Percentiles rank a stretch among this genome's conserved stretches.
phyloP scores from a whole-genome alignment of 345 rosid species.

The Cardamine occulta region DNA sequence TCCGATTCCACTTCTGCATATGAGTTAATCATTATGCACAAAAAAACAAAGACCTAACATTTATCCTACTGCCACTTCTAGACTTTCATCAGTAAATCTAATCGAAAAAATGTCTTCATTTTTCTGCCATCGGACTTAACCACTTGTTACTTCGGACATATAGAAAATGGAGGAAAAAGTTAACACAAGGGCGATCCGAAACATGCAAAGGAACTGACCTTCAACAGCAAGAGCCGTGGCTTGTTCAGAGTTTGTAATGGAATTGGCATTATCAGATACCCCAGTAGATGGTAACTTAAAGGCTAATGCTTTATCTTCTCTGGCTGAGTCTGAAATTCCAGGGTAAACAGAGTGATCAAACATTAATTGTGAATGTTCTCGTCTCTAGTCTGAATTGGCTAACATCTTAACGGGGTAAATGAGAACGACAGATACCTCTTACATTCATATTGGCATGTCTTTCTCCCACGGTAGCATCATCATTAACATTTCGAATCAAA shows the following conservation, averaged over 20 bases:
- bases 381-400: constrained; percentile 29
- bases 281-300: constrained; percentile 60
- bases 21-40: constrained; percentile 31
- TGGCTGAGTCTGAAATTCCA: constrained; percentile 46
- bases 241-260: constrained; percentile 51
- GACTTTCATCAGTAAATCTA: constrained; percentile 8
- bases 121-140: not conserved
- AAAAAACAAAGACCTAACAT: constrained; percentile 21
- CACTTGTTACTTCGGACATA: constrained; percentile 5
- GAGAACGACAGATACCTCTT: constrained; percentile 45
- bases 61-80: constrained; percentile 12
- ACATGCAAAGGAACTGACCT: constrained; percentile 54
- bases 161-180: not conserved
- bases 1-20: constrained; percentile 36
- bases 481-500: constrained; percentile 59
- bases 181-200: constrained; percentile 6
- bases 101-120: not conserved
- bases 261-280: constrained; percentile 51
- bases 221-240: constrained; percentile 67
- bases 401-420: constrained; percentile 44
- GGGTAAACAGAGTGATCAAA: constrained; percentile 41
- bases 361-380: constrained; percentile 34
- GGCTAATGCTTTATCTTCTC: constrained; percentile 52
- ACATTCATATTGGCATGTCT: constrained; percentile 39
- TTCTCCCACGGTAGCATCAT: constrained; percentile 39